Base-by-base conservation (phyloP, 2,329 filamentous ascomycete species). In the Lachnum nothofagi region DNA sequence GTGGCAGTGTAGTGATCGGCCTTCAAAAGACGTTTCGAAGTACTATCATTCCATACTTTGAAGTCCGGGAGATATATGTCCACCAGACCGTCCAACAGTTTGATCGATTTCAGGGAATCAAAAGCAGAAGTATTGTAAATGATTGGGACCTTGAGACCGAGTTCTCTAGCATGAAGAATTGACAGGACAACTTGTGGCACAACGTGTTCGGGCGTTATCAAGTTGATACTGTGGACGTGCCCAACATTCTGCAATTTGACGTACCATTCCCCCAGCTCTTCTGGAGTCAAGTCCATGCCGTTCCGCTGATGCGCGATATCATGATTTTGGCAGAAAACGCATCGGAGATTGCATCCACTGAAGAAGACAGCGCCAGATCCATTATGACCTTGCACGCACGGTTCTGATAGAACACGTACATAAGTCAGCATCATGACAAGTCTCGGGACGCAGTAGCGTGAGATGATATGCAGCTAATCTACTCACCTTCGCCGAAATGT, bases 21-120 rank as follows among this genome's bases (percentile, higher is more conserved):
- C 65, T 94, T 94, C 29, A 93, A 74, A 24, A 93, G 70, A 9
- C 87, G 74, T 59, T 78, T 83, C 17, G 85, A 85, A 1, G 85
- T 84, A 19, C 66, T 70, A 1, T 74, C 66, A 23, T 78, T 78
- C 87, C 86, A 93, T 8, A 91, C 80, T 66, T 94, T 93, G 72
- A 93, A 93, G 63, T 94, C 88, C 0, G 88, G 85, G n/a, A 94
- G 72, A 63, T 93, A 94, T 38, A 94, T 89, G 64, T 93, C 88
- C 0, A 93, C 80, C 23, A 94, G 70, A 0, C 88, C 88, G 58
- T 93, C 83, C 59, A 94, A 76, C 7, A 93, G 72, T 51, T 80
- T 68, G 1, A 94, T 71, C 0, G 84, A 89, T 2, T 80, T 82
- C 0, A 85, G 70, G 1, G 83, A 88, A 67, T 94, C 88, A 62